Evolutionary conservation across 805 yeast species (phyloP).

Genomic region (Komagataella pastoris): DNA sequence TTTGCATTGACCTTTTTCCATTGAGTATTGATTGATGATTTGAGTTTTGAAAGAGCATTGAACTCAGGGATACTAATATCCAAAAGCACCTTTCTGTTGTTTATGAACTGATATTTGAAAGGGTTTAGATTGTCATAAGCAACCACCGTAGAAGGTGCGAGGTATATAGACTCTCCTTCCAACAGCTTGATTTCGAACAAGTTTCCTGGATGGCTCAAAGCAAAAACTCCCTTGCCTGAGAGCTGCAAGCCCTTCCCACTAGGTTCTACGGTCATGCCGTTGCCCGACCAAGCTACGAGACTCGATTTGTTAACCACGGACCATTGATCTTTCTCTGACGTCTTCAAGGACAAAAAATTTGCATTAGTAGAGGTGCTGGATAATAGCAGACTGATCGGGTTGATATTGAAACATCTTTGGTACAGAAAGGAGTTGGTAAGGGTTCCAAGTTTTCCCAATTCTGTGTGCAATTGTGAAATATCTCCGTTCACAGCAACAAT

Average conservation of each 20-base stretch:
- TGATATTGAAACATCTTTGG: slow-evolving; percentile 19
- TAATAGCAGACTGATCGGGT: slow-evolving; percentile 18
- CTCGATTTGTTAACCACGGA: slow-evolving; percentile 18
- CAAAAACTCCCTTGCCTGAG: slow-evolving; percentile 26
- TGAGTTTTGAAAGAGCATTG: neutral
- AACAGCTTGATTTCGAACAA: slow-evolving; percentile 21
- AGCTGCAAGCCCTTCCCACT: slow-evolving; percentile 7
- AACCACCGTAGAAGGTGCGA: slow-evolving; percentile 25
- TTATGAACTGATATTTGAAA: slow-evolving; percentile 1
- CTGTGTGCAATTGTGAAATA: slow-evolving; percentile 14
- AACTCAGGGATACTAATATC: slow-evolving; percentile 13
- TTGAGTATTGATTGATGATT: neutral
- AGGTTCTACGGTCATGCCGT: slow-evolving; percentile 12
- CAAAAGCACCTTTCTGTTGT: slow-evolving; percentile 8
- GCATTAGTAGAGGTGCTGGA: slow-evolving; percentile 21
- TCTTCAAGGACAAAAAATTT: slow-evolving; percentile 19
- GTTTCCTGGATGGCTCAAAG: slow-evolving; percentile 25
- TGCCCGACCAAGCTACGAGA: slow-evolving; percentile 36
- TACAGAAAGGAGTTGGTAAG: slow-evolving; percentile 11
- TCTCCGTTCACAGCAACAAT: slow-evolving; percentile 33
- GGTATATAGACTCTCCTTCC: slow-evolving; percentile 22
- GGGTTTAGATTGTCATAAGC: slow-evolving; percentile 16
- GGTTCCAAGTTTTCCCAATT: slow-evolving; percentile 10
- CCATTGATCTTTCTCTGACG: slow-evolving; percentile 17
- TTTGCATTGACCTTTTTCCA: neutral